Evolutionary conservation across 768 basidiomycete species (phyloP), one percentile per base, ranked within the genome.

Genomic region (Exidia glandulosa): DNA sequence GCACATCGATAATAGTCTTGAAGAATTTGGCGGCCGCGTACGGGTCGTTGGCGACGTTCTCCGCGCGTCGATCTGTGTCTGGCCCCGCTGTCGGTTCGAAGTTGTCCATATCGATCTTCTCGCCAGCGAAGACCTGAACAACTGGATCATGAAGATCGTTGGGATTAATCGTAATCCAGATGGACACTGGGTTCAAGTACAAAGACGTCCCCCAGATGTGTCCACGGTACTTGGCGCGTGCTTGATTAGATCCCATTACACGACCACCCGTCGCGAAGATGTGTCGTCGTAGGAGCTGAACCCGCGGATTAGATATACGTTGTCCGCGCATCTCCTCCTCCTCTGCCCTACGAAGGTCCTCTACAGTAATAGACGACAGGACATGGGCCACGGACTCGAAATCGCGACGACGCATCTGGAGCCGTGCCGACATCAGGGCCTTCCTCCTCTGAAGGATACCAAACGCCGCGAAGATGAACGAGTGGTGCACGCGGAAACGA

Each of bases 161-260:
- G 1, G 74, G 75, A 60, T 78, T 79, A 2, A 81, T 69, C 0
- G 78, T 81, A 1, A 75, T 61, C 78, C 79, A 81, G 0, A 79
- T 30, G 1, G 57, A 63, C 0, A 76, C 76, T 1, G 73, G 72
- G 16, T 67, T 67, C 29, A 63, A 63, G 1, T 63, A 25, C 0
- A 75, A 27, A 2, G 65, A 66, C 0, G 71, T 76, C 2, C 68
- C 65, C 76, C 76, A 77, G 2, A 78, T 72, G 36, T 77, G 67
- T 2, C 67, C 60, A 1, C 73, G 64, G 6, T 58, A 45, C 16
- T 23, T 32, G 10, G 56, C 23, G 1, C 63, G 27, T 1, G 54
- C n/a, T 31, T 25, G 25, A 36, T 69, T 62, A 0, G 63, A 65
- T 3, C 68, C 68, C 48, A 62, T 30, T 3, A 69, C 63, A 0